These are phyloP conservation scores for Artomyces pyxidatus DNA, from an alignment of 768 basidiomycete species.

Conservation along the genomic window DNA sequence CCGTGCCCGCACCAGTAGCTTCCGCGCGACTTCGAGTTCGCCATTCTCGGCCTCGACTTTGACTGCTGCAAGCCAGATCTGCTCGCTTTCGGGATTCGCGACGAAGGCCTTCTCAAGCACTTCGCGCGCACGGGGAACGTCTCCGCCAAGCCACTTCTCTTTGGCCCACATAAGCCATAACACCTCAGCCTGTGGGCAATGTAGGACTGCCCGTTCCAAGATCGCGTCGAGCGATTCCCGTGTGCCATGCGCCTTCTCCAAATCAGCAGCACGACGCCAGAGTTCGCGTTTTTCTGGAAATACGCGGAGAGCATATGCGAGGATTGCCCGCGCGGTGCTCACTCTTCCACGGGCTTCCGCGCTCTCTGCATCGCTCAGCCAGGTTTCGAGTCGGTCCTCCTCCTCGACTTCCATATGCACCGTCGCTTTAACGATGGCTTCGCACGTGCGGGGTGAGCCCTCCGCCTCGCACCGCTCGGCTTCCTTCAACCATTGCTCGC, in stretches of 20 bases:
- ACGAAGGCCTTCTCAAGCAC: slow-evolving; percentile 87
- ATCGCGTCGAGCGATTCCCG: slow-evolving; percentile 78
- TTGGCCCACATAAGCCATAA: slow-evolving; percentile 98
- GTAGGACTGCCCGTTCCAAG: slow-evolving; percentile 72
- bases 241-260: slow-evolving; percentile 88
- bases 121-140: slow-evolving; percentile 85
- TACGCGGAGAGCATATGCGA: slow-evolving; percentile 86
- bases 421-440: slow-evolving; percentile 93
- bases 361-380: slow-evolving; percentile 86
- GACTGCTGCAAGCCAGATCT: slow-evolving; percentile 96
- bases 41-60: slow-evolving; percentile 96
- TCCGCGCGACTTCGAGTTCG: slow-evolving; percentile 76
- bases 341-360: slow-evolving; percentile 67
- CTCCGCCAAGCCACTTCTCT: slow-evolving; percentile 88
- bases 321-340: slow-evolving; percentile 78
- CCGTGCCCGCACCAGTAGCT: slow-evolving; percentile 81
- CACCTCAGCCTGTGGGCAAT: slow-evolving; percentile 93
- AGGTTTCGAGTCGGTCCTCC: slow-evolving; percentile 83
- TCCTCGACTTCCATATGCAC: slow-evolving; percentile 92
- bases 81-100: slow-evolving; percentile 93
- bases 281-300: slow-evolving; percentile 81
- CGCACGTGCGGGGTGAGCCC: slow-evolving; percentile 77
- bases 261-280: slow-evolving; percentile 87
- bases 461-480: slow-evolving; percentile 88
- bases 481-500: slow-evolving; percentile 96